These are phyloP conservation scores for Exophiala dermatitidis DNA, from an alignment of 2,329 filamentous ascomycete species.

Conservation along the genomic window DNA sequence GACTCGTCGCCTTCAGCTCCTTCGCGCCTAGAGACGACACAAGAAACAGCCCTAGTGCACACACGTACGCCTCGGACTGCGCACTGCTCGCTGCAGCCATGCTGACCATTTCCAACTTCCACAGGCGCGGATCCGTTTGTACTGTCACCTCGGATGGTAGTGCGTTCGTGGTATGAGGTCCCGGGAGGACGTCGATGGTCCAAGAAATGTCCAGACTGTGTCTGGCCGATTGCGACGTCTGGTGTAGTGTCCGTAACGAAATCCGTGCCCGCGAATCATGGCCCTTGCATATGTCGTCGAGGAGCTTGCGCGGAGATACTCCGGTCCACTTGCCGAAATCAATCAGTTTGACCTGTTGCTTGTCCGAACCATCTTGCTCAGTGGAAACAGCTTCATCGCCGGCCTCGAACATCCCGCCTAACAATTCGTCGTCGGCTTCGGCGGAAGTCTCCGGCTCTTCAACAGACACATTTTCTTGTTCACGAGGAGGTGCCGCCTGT, in stretches of 20 bases:
- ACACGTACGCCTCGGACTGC: constrained; percentile 82
- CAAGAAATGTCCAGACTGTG: constrained; percentile 69
- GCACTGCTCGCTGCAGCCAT: constrained; percentile 66
- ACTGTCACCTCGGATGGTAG: constrained; percentile 36
- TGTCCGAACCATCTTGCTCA: not conserved
- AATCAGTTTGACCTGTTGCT: constrained; percentile 54
- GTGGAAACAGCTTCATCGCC: constrained; percentile 27
- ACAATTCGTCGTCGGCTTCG: constrained; percentile 43
- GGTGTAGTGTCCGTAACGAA: constrained; percentile 61
- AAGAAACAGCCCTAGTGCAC: constrained; percentile 73
- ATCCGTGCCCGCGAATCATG: constrained; percentile 66
- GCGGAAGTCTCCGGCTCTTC: constrained; percentile 30
- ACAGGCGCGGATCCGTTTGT: constrained; percentile 39
- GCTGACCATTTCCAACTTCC: constrained; percentile 65
- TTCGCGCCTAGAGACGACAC: constrained; percentile 70
- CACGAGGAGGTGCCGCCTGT: constrained; percentile 33
- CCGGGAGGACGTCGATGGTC: constrained; percentile 61
- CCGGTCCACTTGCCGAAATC: constrained; percentile 83
- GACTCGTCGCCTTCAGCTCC: constrained; percentile 76
- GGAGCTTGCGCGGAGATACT: constrained; percentile 62
- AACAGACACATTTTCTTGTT: not conserved
- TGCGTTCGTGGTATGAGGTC: constrained; percentile 39
- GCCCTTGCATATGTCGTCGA: constrained; percentile 79
- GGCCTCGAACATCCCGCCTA: constrained; percentile 53
- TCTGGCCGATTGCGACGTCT: constrained; percentile 66